phyloP scores from a whole-genome alignment of 768 basidiomycete species.

The Leccinum obscurum region DNA sequence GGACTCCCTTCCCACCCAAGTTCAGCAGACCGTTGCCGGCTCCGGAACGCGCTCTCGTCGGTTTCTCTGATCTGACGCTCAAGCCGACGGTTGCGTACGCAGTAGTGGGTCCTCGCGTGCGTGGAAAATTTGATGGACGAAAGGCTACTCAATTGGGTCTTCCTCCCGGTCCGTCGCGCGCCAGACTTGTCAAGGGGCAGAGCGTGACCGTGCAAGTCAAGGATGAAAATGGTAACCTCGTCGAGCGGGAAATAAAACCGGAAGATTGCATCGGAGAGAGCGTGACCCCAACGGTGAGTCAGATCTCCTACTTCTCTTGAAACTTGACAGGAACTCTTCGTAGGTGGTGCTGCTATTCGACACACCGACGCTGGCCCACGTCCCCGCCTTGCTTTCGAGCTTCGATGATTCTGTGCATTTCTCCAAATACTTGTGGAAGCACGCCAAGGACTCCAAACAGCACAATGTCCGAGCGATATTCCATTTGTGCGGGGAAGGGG shows the following conservation, averaged over 20 bases:
- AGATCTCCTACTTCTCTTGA: background rate
- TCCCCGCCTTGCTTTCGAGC: conserved; percentile 48
- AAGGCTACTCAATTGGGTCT: conserved; percentile 68
- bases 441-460: conserved; percentile 40
- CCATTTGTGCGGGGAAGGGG: conserved; percentile 44
- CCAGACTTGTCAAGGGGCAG: conserved; percentile 62
- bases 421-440: conserved; percentile 46
- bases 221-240: conserved; percentile 41
- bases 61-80: conserved; percentile 14
- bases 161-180: conserved; percentile 56
- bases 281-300: conserved; percentile 48
- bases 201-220: conserved; percentile 55
- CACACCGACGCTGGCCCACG: conserved; percentile 61
- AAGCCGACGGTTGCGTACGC: conserved; percentile 50
- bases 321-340: background rate
- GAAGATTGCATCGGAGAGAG: conserved; percentile 61
- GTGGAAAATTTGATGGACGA: conserved; percentile 70
- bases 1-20: conserved; percentile 17
- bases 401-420: conserved; percentile 51
- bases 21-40: conserved; percentile 21
- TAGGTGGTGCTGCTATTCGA: conserved; percentile 72
- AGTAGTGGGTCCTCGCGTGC: conserved; percentile 50
- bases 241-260: conserved; percentile 52
- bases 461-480: conserved; percentile 53
- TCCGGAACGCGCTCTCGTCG: conserved; percentile 22